Conservation (phyloP, 768 basidiomycete genomes). For the Suillus tomentosus region DNA sequence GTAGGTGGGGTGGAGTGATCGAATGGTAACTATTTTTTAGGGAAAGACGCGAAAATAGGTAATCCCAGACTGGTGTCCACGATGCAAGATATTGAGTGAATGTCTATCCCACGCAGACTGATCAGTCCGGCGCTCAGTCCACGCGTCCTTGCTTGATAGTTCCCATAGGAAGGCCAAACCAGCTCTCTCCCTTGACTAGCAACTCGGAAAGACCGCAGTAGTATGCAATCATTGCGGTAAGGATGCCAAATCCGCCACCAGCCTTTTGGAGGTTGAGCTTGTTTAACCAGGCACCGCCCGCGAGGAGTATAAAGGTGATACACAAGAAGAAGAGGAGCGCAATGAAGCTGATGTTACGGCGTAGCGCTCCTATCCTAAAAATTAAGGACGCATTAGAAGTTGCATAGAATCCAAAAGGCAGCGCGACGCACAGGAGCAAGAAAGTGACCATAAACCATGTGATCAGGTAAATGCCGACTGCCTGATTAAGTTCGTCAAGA, state of each 20-base stretch:
- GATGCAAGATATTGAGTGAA: not conserved
- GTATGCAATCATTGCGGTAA: constrained; percentile 50
- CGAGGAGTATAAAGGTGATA: constrained; percentile 53
- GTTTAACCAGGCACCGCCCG: constrained; percentile 39
- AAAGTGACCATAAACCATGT: constrained; percentile 76
- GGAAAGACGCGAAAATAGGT: not conserved
- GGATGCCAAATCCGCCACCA: constrained; percentile 47
- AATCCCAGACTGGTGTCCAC: not conserved
- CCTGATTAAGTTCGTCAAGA: constrained; percentile 48
- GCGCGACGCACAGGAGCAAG: constrained; percentile 57
- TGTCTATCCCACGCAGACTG: not conserved
- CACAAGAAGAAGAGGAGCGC: constrained; percentile 54
- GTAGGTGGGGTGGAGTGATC: not conserved
- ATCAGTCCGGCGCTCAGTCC: not conserved
- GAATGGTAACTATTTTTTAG: constrained; percentile 6
- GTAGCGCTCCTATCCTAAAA: constrained; percentile 48
- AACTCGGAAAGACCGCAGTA: constrained; percentile 46
- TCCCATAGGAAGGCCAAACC: constrained; percentile 45
- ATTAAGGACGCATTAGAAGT: constrained; percentile 6
- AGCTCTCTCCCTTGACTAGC: constrained; percentile 39
- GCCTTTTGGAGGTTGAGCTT: constrained; percentile 32
- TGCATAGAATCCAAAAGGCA: not conserved
- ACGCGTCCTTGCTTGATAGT: constrained; percentile 14
- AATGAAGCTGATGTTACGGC: constrained; percentile 51
- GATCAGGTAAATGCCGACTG: constrained; percentile 73